Conservation (phyloP, 345 rosid genomes). For the Citrus medica region DNA sequence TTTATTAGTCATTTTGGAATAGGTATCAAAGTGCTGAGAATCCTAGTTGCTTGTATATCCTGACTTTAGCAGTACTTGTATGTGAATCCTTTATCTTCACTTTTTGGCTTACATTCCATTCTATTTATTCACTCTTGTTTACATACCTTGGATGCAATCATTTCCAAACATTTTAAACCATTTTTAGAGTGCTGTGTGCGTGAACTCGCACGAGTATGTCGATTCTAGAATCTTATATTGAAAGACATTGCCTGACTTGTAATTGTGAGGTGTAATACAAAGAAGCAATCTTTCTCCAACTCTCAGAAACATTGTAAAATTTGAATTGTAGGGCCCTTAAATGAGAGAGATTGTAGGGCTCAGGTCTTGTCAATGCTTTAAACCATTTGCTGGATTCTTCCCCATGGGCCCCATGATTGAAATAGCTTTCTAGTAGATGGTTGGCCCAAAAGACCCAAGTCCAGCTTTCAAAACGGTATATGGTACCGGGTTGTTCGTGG, state of each 20-base stretch:
- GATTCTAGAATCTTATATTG: not conserved
- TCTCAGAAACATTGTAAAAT: too few relatives aligned
- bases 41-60: conserved; percentile 4
- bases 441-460: too few relatives aligned
- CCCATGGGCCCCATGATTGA: not conserved
- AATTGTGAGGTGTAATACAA: too few relatives aligned
- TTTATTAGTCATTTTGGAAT: not conserved
- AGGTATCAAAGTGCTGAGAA: conserved; percentile 1
- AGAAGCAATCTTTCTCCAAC: not conserved
- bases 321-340: too few relatives aligned
- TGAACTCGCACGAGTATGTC: not conserved
- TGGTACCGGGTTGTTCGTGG: not conserved
- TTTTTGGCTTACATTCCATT: not conserved
- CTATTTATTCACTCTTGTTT: not conserved
- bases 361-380: not conserved
- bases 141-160: not conserved
- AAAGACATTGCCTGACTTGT: not conserved
- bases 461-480: too few relatives aligned
- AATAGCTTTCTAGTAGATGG: too few relatives aligned
- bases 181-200: not conserved
- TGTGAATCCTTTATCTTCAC: not conserved
- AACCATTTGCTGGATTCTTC: not conserved
- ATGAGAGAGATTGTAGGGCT: too few relatives aligned
- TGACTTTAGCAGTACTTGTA: not conserved
- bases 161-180: not conserved